Conservation (phyloP, 345 rosid species). For the Eucalyptus camaldulensis region DNA sequence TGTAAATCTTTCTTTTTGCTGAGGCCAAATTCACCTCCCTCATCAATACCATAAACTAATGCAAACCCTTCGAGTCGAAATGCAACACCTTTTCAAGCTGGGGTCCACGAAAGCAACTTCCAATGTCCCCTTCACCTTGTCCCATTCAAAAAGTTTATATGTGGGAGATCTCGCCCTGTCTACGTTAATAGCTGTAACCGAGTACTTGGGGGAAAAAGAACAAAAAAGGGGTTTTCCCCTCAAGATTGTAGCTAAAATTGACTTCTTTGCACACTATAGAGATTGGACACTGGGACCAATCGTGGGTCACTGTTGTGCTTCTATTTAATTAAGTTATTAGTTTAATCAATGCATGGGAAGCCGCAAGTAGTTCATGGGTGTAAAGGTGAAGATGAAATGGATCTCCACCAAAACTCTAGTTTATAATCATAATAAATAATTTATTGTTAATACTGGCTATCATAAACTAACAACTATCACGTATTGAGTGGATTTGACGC, state of each 20-base stretch:
- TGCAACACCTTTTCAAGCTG: background rate
- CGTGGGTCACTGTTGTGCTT: background rate
- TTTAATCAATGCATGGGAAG: background rate
- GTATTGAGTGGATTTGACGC: background rate
- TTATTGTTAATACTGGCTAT: background rate
- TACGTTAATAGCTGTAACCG: conserved; percentile 15
- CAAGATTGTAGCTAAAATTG: background rate
- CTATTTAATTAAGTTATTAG: background rate
- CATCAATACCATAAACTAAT: background rate
- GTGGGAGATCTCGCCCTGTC: background rate
- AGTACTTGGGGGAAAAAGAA: background rate
- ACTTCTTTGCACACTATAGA: background rate
- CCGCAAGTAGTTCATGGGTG: background rate
- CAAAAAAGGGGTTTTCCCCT: background rate
- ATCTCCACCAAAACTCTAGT: background rate
- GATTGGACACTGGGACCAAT: background rate
- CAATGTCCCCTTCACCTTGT: background rate
- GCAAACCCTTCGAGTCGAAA: background rate
- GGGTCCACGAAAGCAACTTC: background rate
- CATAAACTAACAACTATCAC: background rate
- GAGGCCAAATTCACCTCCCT: background rate
- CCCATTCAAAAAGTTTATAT: background rate
- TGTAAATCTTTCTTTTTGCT: background rate
- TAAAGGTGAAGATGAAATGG: background rate
- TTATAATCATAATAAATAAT: background rate